Conservation (phyloP, 441 rosid species). For the Pelargonium myrrhifolium region DNA sequence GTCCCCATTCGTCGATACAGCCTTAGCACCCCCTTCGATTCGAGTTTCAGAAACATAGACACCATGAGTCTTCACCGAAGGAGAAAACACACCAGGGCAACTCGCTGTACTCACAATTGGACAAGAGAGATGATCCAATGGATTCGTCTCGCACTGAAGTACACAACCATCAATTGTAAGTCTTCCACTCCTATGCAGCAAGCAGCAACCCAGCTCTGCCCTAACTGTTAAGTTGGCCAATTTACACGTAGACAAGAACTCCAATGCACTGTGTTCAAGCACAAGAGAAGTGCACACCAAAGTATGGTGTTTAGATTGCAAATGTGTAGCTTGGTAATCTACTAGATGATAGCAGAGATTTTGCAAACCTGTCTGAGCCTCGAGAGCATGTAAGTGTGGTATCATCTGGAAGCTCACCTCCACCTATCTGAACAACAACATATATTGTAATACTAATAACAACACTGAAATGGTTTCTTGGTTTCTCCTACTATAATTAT, state of each 20-base stretch:
- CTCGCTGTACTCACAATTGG: slow-evolving; percentile 73
- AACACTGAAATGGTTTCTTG: slow-evolving; percentile 3
- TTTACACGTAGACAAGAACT: slow-evolving; percentile 73
- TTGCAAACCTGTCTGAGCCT: slow-evolving; percentile 85
- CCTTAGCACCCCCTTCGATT: slow-evolving; percentile 88
- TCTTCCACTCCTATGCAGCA: slow-evolving; percentile 87
- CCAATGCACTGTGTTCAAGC: slow-evolving; percentile 66
- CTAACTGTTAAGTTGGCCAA: slow-evolving; percentile 70
- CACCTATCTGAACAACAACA: slow-evolving; percentile 59
- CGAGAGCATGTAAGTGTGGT: slow-evolving; percentile 75
- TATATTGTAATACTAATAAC: slow-evolving; percentile 24
- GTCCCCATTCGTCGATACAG: slow-evolving; percentile 72
- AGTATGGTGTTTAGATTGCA: no score
- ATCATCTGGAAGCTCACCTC: slow-evolving; percentile 86
- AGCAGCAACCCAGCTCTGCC: slow-evolving; percentile 92
- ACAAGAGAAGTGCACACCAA: slow-evolving; percentile 7
- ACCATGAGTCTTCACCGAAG: slow-evolving; percentile 34
- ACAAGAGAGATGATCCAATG: slow-evolving; percentile 80
- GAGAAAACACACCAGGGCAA: slow-evolving; percentile 15
- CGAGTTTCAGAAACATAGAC: slow-evolving; percentile 59
- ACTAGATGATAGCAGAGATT: not conserved
- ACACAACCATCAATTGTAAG: slow-evolving; percentile 76
- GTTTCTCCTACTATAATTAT: not conserved
- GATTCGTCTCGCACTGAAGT: slow-evolving; percentile 75
- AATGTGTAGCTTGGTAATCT: no score